phyloP scores from a whole-genome alignment of 1,284 basidiomycete genomes.

The Pascua sp. region DNA sequence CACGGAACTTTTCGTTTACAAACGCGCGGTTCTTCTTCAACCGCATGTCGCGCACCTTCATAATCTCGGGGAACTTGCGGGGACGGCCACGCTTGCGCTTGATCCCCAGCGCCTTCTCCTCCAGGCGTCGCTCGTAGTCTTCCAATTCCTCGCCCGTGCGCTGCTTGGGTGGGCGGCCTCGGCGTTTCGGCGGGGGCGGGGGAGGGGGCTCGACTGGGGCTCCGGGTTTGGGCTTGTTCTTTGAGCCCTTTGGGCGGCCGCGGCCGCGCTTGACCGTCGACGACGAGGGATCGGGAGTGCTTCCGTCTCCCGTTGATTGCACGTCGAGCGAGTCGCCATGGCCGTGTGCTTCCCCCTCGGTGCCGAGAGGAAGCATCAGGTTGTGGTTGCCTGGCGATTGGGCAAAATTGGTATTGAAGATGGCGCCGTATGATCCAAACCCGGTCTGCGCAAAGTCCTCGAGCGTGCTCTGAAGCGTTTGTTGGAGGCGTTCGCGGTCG shows the following conservation, averaged over 20 bases:
- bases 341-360: background rate
- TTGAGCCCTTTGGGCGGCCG: constrained; percentile 43
- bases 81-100: constrained; percentile 38
- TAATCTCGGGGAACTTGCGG: constrained; percentile 41
- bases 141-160: constrained; percentile 35
- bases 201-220: constrained; percentile 10
- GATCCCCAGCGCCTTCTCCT: constrained; percentile 33
- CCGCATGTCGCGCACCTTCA: constrained; percentile 44
- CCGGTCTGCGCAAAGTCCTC: constrained; percentile 29
- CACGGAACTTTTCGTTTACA: constrained; percentile 29
- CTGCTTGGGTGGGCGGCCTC: constrained; percentile 39
- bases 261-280: constrained; percentile 26
- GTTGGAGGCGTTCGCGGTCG: constrained; percentile 34
- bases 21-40: constrained; percentile 42
- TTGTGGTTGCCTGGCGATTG: constrained; percentile 12
- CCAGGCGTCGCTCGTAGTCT: constrained; percentile 27
- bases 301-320: background rate
- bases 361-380: constrained; percentile 9
- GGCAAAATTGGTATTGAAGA: constrained; percentile 22
- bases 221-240: constrained; percentile 38
- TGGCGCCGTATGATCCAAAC: constrained; percentile 14
- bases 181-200: constrained; percentile 14
- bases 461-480: constrained; percentile 32
- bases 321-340: background rate
- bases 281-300: background rate